These are phyloP conservation scores for Naganishia liquefaciens DNA, from an alignment of 1,284 basidiomycete genomes.

Conservation along the genomic window DNA sequence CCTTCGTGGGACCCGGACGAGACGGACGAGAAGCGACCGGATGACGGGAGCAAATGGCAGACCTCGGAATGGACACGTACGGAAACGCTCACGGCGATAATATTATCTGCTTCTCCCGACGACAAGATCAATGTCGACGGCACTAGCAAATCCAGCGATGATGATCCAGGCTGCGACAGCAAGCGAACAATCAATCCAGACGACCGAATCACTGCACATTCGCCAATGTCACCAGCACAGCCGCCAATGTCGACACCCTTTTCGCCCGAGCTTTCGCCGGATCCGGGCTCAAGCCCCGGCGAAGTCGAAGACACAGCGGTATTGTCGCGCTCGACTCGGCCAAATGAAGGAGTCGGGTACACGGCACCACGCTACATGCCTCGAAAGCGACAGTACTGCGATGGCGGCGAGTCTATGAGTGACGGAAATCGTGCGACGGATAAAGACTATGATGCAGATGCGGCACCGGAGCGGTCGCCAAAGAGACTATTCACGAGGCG, in stretches of 20 bases:
- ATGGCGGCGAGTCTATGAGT: not conserved
- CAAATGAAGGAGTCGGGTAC: no score
- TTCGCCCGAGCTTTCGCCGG: slow-evolving; percentile 12
- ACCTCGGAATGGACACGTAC: not conserved
- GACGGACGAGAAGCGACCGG: not conserved
- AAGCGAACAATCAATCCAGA: not conserved
- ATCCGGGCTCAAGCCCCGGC: not conserved
- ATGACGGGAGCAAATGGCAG: not conserved
- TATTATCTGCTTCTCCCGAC: not conserved
- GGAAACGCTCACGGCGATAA: not conserved
- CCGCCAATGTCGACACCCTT: not conserved
- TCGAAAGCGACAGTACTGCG: slow-evolving; percentile 5
- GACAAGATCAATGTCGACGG: not conserved
- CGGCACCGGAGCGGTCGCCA: not conserved
- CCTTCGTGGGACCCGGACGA: no score
- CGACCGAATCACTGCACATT: not conserved
- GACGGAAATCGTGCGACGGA: not conserved
- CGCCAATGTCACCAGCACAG: not conserved
- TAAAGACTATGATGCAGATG: not conserved
- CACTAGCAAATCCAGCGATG: not conserved
- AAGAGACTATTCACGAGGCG: slow-evolving; percentile 10
- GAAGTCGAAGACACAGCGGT: not conserved
- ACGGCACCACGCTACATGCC: not conserved
- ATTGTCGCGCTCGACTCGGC: no score
- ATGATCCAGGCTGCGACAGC: not conserved